Conservation (phyloP, 192 early-diverging fungal species). For the Backusella tarrabulga region DNA sequence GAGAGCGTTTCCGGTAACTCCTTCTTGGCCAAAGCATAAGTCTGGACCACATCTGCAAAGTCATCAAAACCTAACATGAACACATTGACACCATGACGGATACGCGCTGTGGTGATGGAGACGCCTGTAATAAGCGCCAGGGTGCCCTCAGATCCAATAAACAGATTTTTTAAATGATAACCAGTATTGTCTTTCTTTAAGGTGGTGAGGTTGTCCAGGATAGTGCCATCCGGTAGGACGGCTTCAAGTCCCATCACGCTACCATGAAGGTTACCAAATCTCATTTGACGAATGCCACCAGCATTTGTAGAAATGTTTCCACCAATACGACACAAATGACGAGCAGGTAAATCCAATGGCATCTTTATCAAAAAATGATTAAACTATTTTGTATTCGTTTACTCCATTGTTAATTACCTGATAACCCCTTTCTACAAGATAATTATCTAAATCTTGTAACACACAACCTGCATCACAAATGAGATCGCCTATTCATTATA, state of each 20-base stretch:
- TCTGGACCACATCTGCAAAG: constrained; percentile 73
- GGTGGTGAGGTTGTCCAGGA: constrained; percentile 75
- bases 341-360: constrained; percentile 90
- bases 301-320: constrained; percentile 98
- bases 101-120: constrained; percentile 75
- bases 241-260: constrained; percentile 90
- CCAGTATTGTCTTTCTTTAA: constrained; percentile 96
- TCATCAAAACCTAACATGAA: constrained; percentile 70
- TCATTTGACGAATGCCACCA: constrained; percentile 76
- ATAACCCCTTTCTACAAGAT: constrained; percentile 74
- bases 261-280: constrained; percentile 93
- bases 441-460: constrained; percentile 85
- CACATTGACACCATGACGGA: constrained; percentile 49
- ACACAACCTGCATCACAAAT: constrained; percentile 71
- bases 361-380: constrained; percentile 36
- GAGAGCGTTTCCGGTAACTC: constrained; percentile 86
- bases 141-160: constrained; percentile 95
- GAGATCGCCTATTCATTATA: constrained; percentile 39
- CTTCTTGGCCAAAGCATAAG: constrained; percentile 69
- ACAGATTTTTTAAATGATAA: constrained; percentile 94
- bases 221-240: constrained; percentile 85
- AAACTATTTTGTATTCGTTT: background rate
- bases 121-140: constrained; percentile 88
- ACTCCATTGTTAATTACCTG: constrained; percentile 50
- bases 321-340: constrained; percentile 90